These are phyloP conservation scores for Alternaria novae-zelandiae DNA, from an alignment of 2,329 filamentous ascomycete genomes.

Conservation along the genomic window DNA sequence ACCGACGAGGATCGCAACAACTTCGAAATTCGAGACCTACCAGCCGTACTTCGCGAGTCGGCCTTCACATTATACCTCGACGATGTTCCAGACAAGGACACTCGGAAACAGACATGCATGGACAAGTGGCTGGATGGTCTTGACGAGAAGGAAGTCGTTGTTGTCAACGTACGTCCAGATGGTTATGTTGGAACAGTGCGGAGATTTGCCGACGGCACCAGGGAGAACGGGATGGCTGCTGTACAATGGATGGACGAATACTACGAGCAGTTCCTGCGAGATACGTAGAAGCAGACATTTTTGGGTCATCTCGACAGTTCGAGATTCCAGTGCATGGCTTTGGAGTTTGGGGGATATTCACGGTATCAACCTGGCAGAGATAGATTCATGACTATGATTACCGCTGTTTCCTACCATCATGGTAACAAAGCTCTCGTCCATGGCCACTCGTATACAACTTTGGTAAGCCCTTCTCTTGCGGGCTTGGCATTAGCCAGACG, in stretches of 20 bases:
- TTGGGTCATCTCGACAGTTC: not conserved
- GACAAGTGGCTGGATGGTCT: slow-evolving; percentile 73
- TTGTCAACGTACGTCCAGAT: slow-evolving; percentile 74
- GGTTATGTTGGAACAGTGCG: slow-evolving; percentile 74
- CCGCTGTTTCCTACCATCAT: not conserved
- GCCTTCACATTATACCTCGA: slow-evolving; percentile 77
- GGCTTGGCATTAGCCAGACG: not conserved
- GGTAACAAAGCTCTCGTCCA: not conserved
- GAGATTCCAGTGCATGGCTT: not conserved
- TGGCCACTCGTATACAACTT: not conserved
- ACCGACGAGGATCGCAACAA: slow-evolving; percentile 68
- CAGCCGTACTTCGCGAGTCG: slow-evolving; percentile 66
- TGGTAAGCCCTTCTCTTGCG: not conserved
- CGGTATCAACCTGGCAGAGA: not conserved
- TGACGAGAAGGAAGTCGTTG: slow-evolving; percentile 62
- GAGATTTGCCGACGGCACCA: slow-evolving; percentile 43
- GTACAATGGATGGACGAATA: slow-evolving; percentile 59
- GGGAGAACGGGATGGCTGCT: slow-evolving; percentile 43
- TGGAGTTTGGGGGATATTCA: not conserved
- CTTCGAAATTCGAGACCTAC: slow-evolving; percentile 71
- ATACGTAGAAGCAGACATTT: slow-evolving; percentile 16
- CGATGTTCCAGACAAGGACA: slow-evolving; percentile 63
- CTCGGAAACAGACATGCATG: slow-evolving; percentile 61
- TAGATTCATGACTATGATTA: not conserved
- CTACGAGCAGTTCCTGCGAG: slow-evolving; percentile 56